A percentile compares a stretch with the other conserved stretches of the same genome.
These are phyloP conservation scores for Hyaloscypha hepaticicola DNA, from an alignment of 495 filamentous ascomycete genomes.

Conservation along the genomic window DNA sequence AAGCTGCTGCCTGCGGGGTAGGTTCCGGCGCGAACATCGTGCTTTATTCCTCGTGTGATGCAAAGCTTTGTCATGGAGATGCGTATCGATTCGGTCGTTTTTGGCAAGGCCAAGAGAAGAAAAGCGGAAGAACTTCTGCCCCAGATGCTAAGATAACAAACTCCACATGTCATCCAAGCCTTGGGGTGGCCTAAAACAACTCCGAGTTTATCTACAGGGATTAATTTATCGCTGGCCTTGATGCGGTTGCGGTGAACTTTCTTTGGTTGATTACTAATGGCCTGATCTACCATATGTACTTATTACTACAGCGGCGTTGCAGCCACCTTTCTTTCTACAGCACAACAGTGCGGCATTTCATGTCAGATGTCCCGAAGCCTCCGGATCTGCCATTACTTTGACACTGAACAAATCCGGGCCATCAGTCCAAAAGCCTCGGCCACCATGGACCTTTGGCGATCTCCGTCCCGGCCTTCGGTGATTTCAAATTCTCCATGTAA, in stretches of 20 bases:
- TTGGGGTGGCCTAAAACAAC: neutral
- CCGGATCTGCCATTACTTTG: neutral
- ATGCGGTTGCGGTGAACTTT: neutral
- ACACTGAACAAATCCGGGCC: neutral
- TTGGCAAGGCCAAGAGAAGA: neutral
- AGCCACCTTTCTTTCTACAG: too few species aligned
- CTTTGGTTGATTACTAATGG: neutral
- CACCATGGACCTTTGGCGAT: neutral
- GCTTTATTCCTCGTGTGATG: neutral
- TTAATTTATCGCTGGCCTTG: neutral
- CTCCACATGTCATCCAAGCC: neutral
- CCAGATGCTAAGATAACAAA: neutral
- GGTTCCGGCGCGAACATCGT: slow-evolving; percentile 4
- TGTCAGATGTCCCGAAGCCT: neutral
- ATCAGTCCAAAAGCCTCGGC: too few species aligned
- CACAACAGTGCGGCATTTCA: too few species aligned
- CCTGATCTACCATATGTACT: too few species aligned
- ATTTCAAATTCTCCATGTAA: neutral
- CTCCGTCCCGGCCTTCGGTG: neutral
- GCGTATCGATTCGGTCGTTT: neutral
- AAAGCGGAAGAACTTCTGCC: neutral
- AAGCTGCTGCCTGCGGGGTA: neutral
- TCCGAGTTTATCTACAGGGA: neutral
- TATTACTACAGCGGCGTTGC: neutral
- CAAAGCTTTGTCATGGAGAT: neutral